Conservation (phyloP, 768 basidiomycete species). For the Pholiota microspora region DNA sequence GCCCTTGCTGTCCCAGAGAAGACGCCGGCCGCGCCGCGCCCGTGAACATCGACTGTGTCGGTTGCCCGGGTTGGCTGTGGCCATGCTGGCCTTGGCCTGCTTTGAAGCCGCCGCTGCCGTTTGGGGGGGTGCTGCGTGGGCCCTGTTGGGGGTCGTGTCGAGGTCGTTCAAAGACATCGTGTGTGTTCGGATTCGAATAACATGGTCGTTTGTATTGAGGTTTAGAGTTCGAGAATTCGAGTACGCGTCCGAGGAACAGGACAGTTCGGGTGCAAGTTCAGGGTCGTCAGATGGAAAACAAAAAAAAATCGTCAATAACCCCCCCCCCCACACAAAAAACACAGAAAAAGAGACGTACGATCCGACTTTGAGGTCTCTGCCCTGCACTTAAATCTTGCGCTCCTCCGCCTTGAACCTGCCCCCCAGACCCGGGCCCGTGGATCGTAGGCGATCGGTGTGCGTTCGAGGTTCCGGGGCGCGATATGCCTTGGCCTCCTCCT, state of each 20-base stretch:
- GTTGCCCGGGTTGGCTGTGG: no score
- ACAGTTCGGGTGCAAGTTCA: no score
- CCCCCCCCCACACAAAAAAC: constrained; percentile 1
- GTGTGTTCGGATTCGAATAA: no score
- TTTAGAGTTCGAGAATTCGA: no score
- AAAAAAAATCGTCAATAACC: no score
- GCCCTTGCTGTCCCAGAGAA: no score
- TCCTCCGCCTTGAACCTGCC: constrained; percentile 17
- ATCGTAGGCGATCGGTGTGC: constrained; percentile 30
- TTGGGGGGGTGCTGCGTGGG: not conserved
- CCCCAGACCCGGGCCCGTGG: constrained; percentile 13
- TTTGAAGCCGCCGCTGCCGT: no score
- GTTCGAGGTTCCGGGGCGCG: constrained; percentile 27
- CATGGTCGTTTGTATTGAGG: no score
- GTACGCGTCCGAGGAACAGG: no score
- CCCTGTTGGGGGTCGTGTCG: constrained; percentile 6
- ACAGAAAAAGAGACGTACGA: constrained; percentile 10
- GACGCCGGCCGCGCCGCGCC: no score
- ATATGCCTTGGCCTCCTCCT: constrained; percentile 15
- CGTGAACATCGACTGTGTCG: no score
- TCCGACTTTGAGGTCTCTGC: constrained; percentile 21
- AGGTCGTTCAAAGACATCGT: constrained; percentile 17
- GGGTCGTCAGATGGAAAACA: no score
- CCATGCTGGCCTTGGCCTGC: constrained; percentile 6
- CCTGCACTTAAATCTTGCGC: constrained; percentile 9